Percentiles rank a stretch among this genome's conserved stretches.
phyloP scores from a whole-genome alignment of 345 rosid species.

The Garcia nutans region DNA sequence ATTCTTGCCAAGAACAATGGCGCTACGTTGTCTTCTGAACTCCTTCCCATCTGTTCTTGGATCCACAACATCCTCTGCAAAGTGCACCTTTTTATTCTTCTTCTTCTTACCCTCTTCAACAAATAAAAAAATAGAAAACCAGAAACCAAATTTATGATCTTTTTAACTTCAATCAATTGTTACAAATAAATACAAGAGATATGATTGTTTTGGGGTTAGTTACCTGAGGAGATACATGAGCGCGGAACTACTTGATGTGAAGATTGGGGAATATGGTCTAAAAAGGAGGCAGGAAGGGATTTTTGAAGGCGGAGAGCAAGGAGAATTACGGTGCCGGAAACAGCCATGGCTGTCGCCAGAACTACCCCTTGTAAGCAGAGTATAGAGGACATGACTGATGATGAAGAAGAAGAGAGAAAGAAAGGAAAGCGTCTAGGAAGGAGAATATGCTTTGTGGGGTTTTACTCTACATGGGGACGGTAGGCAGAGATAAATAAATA shows the following conservation, averaged over 20 bases:
- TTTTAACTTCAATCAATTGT: no score
- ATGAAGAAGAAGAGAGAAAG: background rate
- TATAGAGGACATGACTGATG: constrained; percentile 42
- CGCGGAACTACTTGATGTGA: constrained; percentile 30
- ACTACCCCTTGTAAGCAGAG: constrained; percentile 59
- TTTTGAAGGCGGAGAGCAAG: constrained; percentile 67
- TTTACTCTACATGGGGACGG: constrained; percentile 3
- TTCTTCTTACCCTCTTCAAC: constrained; percentile 35
- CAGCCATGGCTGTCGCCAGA: constrained; percentile 75
- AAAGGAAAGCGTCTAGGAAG: background rate
- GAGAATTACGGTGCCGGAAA: constrained; percentile 72
- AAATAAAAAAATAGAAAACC: background rate
- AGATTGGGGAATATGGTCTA: constrained; percentile 31
- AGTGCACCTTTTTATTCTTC: constrained; percentile 49
- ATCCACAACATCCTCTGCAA: constrained; percentile 60
- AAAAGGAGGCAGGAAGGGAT: constrained; percentile 20
- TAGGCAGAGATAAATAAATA: background rate
- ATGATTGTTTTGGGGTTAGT: no score
- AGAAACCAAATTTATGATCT: no score
- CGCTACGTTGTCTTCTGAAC: constrained; percentile 37
- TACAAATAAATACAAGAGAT: no score
- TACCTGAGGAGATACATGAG: constrained; percentile 61
- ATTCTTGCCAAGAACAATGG: background rate
- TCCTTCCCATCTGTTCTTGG: constrained; percentile 48
- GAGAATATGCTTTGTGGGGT: constrained; percentile 21